These are phyloP conservation scores for Geotrichum candidum DNA, from an alignment of 1,139 yeast genomes.

Conservation along the genomic window DNA sequence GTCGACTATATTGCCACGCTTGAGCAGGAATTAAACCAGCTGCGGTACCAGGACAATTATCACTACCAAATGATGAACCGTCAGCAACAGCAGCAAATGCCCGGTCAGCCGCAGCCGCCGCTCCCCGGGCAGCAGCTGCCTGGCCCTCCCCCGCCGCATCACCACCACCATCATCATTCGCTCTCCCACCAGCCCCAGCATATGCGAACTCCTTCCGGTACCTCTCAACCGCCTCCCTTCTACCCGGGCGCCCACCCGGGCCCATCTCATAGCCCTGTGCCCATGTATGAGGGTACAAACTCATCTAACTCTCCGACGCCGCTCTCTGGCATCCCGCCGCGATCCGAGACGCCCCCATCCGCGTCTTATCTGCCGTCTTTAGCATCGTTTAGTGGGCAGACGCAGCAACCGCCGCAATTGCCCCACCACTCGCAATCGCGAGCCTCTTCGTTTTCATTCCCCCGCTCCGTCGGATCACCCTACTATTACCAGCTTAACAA, in stretches of 20 bases:
- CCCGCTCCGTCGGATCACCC: constrained; percentile 8
- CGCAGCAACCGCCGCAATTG: constrained; percentile 1
- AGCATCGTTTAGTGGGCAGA: neutral
- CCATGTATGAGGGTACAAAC: constrained; percentile 3
- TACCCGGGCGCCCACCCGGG: constrained; percentile 8
- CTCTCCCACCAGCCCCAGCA: constrained; percentile 2
- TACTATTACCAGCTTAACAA: constrained; percentile 2
- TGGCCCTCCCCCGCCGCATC: constrained; percentile 4
- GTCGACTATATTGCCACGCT: constrained; percentile 64
- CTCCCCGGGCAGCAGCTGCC: constrained; percentile 17
- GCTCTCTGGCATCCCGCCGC: constrained; percentile 4
- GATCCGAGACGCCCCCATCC: neutral
- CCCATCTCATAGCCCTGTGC: constrained; percentile 5
- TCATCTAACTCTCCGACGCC: neutral
- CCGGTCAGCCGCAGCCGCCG: constrained; percentile 15
- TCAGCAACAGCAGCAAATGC: constrained; percentile 5
- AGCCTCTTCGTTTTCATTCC: constrained; percentile 10
- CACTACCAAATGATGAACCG: constrained; percentile 15
- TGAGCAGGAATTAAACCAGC: constrained; percentile 30
- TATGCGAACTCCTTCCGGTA: constrained; percentile 8
- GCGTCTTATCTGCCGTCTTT: neutral
- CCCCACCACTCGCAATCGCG: neutral
- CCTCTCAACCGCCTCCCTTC: constrained; percentile 5
- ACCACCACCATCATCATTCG: constrained; percentile 6
- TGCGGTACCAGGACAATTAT: constrained; percentile 20